These are phyloP conservation scores for Amphibolis antarctica DNA, from an alignment of 106 monocot genomes.

Conservation along the genomic window DNA sequence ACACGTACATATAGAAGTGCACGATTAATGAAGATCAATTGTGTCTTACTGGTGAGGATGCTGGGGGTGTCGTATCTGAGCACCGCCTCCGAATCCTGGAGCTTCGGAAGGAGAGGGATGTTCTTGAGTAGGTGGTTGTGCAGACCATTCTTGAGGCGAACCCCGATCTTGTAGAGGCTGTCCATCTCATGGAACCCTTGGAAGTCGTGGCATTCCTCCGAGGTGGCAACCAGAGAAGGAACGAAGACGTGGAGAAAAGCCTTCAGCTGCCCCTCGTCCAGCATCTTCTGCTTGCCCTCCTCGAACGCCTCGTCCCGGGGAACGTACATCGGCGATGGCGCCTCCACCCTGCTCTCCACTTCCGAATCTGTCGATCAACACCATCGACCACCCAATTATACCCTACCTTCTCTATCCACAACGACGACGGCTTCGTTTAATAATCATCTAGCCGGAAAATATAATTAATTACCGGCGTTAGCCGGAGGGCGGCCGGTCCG, in stretches of 20 bases:
- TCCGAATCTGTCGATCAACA: slow-evolving; percentile 33
- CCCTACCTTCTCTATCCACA: too few relatives aligned
- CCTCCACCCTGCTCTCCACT: slow-evolving; percentile 54
- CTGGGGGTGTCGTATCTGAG: slow-evolving; percentile 66
- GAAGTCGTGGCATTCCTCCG: slow-evolving; percentile 49
- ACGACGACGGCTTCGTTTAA: too few relatives aligned
- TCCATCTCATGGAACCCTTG: slow-evolving; percentile 73
- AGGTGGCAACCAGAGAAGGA: slow-evolving; percentile 38
- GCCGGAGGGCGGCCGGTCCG: slow-evolving; percentile 46
- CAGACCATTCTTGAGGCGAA: slow-evolving; percentile 39
- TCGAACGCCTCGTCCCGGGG: slow-evolving; percentile 78
- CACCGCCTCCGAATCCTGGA: slow-evolving; percentile 45
- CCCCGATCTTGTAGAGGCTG: slow-evolving; percentile 68
- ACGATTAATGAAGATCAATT: background rate
- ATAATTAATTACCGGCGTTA: slow-evolving; percentile 25
- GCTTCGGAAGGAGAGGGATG: slow-evolving; percentile 44
- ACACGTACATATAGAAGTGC: too few relatives aligned
- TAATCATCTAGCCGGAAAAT: too few relatives aligned
- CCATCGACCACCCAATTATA: too few relatives aligned
- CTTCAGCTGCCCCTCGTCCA: slow-evolving; percentile 31
- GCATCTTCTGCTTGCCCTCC: slow-evolving; percentile 58
- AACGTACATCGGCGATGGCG: slow-evolving; percentile 56
- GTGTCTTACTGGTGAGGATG: slow-evolving; percentile 61
- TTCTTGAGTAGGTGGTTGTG: slow-evolving; percentile 48
- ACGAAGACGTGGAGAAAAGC: slow-evolving; percentile 63